These are phyloP conservation scores for Penicillium sp. DNA, from an alignment of 2,329 filamentous ascomycete species.

Conservation along the genomic window DNA sequence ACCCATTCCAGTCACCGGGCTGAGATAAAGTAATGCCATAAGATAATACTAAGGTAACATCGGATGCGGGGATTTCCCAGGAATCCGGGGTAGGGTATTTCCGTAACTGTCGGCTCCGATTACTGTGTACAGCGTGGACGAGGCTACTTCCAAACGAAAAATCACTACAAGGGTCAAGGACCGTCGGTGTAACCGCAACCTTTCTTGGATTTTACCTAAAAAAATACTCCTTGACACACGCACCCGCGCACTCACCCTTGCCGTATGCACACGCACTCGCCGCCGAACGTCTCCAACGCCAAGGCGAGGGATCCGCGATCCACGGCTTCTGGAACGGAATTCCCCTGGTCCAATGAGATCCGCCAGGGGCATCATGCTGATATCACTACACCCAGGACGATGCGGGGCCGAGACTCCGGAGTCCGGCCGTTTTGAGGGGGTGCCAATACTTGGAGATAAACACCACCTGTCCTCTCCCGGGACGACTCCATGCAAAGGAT, in stretches of 20 bases:
- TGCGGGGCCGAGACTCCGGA: not conserved
- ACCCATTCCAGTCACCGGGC: not conserved
- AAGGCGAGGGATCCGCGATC: constrained; percentile 26
- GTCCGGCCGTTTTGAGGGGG: not conserved
- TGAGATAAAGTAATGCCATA: not conserved
- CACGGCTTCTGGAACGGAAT: constrained; percentile 28
- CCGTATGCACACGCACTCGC: constrained; percentile 1
- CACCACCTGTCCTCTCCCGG: too few species aligned
- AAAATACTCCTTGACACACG: not conserved
- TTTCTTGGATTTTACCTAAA: constrained; percentile 6
- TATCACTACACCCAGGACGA: constrained; percentile 13
- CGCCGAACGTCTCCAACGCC: constrained; percentile 6
- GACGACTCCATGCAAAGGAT: too few species aligned
- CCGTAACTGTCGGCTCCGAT: not conserved
- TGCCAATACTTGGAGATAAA: not conserved
- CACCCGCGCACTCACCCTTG: not conserved
- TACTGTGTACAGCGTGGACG: not conserved
- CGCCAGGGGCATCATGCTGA: constrained; percentile 16
- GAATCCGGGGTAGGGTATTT: constrained; percentile 4
- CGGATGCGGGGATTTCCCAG: not conserved
- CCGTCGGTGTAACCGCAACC: constrained; percentile 4
- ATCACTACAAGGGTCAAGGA: not conserved
- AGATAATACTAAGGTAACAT: not conserved
- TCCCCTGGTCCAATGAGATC: constrained; percentile 13
- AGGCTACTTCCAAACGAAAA: not conserved